Percentiles rank a stretch among this genome's conserved stretches.
phyloP scores from a whole-genome alignment of 2,329 filamentous ascomycete genomes.

The Aaosphaeria arxii region DNA sequence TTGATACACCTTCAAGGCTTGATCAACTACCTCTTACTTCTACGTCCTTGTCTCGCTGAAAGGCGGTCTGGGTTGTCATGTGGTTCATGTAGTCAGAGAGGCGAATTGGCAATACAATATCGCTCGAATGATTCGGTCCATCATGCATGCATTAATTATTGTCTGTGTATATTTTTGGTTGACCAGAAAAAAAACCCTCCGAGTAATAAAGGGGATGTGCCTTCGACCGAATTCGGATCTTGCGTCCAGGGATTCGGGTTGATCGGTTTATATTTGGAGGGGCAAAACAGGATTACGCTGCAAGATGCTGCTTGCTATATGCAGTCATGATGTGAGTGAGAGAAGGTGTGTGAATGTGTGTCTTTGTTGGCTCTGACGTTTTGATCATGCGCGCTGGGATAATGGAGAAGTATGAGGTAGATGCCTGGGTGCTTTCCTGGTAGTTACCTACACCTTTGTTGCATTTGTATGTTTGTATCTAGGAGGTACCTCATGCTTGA shows the following conservation, averaged over 20 bases:
- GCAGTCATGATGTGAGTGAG: background rate
- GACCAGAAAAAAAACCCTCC: background rate
- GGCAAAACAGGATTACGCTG: background rate
- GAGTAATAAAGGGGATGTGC: background rate
- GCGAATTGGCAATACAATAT: background rate
- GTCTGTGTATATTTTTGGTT: background rate
- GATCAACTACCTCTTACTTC: too few relatives aligned
- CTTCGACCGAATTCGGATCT: background rate
- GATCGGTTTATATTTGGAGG: constrained; percentile 4
- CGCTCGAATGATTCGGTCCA: background rate
- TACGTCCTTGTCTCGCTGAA: too few relatives aligned
- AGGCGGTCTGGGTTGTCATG: background rate
- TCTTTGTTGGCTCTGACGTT: too few relatives aligned
- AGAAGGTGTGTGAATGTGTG: background rate
- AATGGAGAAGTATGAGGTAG: background rate
- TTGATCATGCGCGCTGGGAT: background rate
- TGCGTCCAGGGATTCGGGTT: constrained; percentile 1
- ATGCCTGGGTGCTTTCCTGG: background rate
- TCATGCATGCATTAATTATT: background rate
- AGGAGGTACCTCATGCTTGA: too few relatives aligned
- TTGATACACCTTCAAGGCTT: too few relatives aligned
- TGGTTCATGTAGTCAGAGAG: background rate
- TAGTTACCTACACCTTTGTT: background rate
- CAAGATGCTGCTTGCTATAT: background rate
- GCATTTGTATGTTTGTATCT: background rate